phyloP scores from a whole-genome alignment of 139 green algal genomes.

The Volvox reticuliferus region DNA sequence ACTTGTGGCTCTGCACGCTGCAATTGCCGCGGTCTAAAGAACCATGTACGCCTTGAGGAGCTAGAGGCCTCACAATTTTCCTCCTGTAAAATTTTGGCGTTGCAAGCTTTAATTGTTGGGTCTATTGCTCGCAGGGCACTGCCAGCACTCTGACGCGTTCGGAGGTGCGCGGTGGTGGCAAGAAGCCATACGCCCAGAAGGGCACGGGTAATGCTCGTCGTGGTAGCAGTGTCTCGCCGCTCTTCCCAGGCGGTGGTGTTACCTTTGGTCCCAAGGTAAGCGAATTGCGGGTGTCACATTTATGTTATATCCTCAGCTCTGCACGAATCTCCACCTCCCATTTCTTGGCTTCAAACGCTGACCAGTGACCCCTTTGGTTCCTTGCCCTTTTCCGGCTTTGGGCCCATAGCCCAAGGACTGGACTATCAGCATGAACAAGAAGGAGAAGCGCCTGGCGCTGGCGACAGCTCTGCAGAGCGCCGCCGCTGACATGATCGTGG shows the following conservation, averaged over 20 bases:
- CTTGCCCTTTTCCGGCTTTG: not conserved
- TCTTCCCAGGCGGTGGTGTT: constrained; percentile 94
- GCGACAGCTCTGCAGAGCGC: constrained; percentile 95
- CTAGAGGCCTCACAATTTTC: too few species aligned
- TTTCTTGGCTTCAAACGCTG: not conserved
- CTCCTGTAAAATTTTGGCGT: too few species aligned
- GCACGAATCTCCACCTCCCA: not conserved
- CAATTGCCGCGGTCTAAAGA: not conserved
- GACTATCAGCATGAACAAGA: constrained; percentile 99
- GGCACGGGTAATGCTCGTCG: constrained; percentile 93
- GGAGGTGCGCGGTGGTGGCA: constrained; percentile 96
- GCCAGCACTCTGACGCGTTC: constrained; percentile 91
- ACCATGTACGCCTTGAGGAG: too few species aligned
- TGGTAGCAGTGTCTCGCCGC: constrained; percentile 86
- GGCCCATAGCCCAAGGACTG: constrained; percentile 92
- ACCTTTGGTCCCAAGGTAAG: constrained; percentile 96
- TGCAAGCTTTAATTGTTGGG: not conserved
- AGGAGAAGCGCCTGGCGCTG: constrained; percentile 95
- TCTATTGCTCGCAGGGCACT: constrained; percentile 78
- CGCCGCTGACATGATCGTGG: constrained; percentile 87
- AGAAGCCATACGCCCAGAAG: constrained; percentile 99
- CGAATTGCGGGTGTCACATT: too few species aligned
- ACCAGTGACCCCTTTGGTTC: not conserved
- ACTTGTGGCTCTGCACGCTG: not conserved
- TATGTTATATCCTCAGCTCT: not conserved